Evolutionary conservation across 2,329 filamentous ascomycete genomes (phyloP).

Genomic region (Bipolaris zeicola): DNA sequence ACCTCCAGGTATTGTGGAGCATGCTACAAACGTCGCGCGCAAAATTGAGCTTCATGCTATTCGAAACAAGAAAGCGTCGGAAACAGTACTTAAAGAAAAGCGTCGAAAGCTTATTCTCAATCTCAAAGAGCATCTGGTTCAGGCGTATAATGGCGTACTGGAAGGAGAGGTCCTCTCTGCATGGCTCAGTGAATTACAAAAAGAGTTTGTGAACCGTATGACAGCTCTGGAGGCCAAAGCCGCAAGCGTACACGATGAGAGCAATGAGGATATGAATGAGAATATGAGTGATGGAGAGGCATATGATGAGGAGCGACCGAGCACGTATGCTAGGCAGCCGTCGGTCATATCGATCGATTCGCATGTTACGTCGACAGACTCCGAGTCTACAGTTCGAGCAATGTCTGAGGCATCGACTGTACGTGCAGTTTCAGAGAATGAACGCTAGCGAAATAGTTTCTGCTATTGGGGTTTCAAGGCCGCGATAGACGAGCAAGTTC

Average conservation of each 20-base stretch:
- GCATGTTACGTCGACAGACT: constrained; percentile 20
- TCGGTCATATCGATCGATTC: constrained; percentile 34
- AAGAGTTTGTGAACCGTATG: constrained; percentile 77
- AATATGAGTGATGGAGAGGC: constrained; percentile 19
- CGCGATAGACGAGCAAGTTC: no score
- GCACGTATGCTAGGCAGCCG: constrained; percentile 21
- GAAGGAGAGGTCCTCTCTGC: constrained; percentile 65
- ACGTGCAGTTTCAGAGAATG: constrained; percentile 37
- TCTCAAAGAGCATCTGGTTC: constrained; percentile 72
- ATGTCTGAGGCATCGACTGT: constrained; percentile 29
- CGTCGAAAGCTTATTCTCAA: constrained; percentile 75
- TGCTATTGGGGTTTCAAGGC: no score
- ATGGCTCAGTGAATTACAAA: constrained; percentile 71
- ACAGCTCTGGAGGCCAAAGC: constrained; percentile 63
- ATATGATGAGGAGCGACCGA: constrained; percentile 17
- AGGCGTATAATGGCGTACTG: constrained; percentile 70
- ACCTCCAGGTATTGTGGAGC: constrained; percentile 68
- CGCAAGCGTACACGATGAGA: constrained; percentile 15
- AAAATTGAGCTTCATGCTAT: constrained; percentile 65
- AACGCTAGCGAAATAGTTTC: background rate
- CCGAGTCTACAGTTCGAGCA: constrained; percentile 18
- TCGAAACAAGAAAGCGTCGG: constrained; percentile 63
- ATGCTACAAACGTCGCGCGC: constrained; percentile 69
- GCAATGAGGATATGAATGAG: constrained; percentile 17
- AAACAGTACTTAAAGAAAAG: constrained; percentile 63